These are phyloP conservation scores for Leishmania lainsoni DNA, from an alignment of 208 protist species.

Conservation along the genomic window DNA sequence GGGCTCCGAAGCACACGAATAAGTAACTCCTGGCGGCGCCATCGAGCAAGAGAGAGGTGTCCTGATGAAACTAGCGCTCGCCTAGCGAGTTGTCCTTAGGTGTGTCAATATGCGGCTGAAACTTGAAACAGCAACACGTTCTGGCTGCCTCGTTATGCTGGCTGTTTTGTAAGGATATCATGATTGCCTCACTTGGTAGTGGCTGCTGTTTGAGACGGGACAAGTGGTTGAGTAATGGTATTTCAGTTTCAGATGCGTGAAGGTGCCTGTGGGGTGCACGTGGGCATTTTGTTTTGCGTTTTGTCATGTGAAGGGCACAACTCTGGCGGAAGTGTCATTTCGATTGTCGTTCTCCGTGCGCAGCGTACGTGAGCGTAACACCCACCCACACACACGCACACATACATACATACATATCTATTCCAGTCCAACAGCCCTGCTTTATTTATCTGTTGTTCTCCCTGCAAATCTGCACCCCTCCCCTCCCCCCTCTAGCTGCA, in stretches of 20 bases:
- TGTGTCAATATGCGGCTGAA: not conserved
- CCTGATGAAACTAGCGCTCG: not conserved
- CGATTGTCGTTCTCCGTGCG: not conserved
- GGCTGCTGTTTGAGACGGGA: not conserved
- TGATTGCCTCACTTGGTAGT: not conserved
- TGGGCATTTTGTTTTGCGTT: no score
- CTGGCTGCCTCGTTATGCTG: no score
- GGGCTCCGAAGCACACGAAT: not conserved
- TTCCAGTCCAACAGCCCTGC: not conserved
- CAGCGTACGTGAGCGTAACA: not conserved
- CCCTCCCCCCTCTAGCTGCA: not conserved
- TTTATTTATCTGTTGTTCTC: not conserved
- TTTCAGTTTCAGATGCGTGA: no score
- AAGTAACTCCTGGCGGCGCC: not conserved
- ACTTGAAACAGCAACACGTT: not conserved
- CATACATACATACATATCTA: no score
- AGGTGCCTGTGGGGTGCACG: no score
- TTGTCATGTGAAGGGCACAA: not conserved
- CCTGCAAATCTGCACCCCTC: not conserved
- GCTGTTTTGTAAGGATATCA: not conserved
- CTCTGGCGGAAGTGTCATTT: not conserved
- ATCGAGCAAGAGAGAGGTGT: not conserved
- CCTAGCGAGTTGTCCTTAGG: not conserved
- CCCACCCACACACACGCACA: not conserved
- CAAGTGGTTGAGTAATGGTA: no score